Base-by-base conservation (phyloP, 2,329 filamentous ascomycete species). In the Cryoendolithus antarcticus region DNA sequence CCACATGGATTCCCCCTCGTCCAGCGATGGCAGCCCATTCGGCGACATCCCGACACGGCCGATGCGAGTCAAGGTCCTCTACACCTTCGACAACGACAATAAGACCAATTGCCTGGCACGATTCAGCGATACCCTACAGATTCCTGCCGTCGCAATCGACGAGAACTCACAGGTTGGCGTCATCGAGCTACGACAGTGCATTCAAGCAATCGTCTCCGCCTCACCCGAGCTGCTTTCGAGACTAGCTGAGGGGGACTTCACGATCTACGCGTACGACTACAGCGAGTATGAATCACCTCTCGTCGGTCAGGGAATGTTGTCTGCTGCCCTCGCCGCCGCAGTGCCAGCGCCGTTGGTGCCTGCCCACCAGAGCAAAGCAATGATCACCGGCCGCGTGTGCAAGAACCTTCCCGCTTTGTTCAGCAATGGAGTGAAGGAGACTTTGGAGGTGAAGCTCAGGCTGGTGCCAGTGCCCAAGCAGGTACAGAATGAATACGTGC, bases 231-330 rank as follows among this genome's bases (percentile, higher is more conserved):
- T 98, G 34, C 67, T 86, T 34, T 75, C 76, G 56, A 69, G 81
- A 67, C 58, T 80, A 44, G 71, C 81, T 63, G 65, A 75, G 61
- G 54, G 53, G 21, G 88, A 98, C 64, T 98, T 91, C 63, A 91
- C 86, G n/a, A 79, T 98, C 41, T 98, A 98, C 62, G 86, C 89
- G 24, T 85, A 86, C 65, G 91, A 98, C 61, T 96, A 89, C 61
- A 95, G 91, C 9, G 91, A 98, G 63, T 83, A 84, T 47, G 88
- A 95, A 56, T 85, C 80, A 11, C 91, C 93, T 38, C 71, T 96
- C 40, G 89, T 95, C 15, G 91, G 91, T 13, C 89, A 98, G 62
- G 91, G 93, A 38, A 85, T 96, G 78, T 70, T 98, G 12, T 96
- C 91, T 30, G 82, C 82, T 74, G 77, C 80, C 13, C 69, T 96